Conservation (phyloP, 176 grass and related monocot species). For the Rhynchospora breviuscula region DNA sequence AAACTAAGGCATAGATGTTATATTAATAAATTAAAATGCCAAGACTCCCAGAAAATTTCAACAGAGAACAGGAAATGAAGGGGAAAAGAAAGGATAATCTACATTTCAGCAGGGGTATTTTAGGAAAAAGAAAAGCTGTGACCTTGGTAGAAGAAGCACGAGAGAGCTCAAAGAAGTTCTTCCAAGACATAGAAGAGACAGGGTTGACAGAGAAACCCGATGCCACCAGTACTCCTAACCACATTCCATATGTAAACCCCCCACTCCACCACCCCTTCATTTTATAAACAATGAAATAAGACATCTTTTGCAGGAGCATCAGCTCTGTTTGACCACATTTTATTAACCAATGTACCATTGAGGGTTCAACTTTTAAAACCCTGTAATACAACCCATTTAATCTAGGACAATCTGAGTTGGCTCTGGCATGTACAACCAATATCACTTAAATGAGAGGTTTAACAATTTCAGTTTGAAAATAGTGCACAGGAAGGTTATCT, state of each 20-base stretch:
- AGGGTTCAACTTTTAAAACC: neutral
- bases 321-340: neutral
- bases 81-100: neutral
- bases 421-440: neutral
- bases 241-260: constrained; percentile 92
- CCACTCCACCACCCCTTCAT: constrained; percentile 82
- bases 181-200: constrained; percentile 65
- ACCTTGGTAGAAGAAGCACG: constrained; percentile 56
- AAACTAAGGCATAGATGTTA: neutral
- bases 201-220: constrained; percentile 85
- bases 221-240: constrained; percentile 83
- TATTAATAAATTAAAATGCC: neutral
- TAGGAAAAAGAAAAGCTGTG: neutral
- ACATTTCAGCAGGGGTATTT: neutral
- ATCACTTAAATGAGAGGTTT: neutral
- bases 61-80: constrained; percentile 6
- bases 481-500: neutral
- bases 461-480: neutral
- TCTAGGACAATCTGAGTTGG: neutral
- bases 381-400: neutral
- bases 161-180: constrained; percentile 61
- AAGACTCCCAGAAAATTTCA: neutral
- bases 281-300: constrained; percentile 12
- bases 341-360: neutral
- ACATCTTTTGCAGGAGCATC: neutral